Evolutionary conservation across 768 basidiomycete species (phyloP), one percentile per base, ranked within the genome.

Genomic region (Tulasnella sp.): DNA sequence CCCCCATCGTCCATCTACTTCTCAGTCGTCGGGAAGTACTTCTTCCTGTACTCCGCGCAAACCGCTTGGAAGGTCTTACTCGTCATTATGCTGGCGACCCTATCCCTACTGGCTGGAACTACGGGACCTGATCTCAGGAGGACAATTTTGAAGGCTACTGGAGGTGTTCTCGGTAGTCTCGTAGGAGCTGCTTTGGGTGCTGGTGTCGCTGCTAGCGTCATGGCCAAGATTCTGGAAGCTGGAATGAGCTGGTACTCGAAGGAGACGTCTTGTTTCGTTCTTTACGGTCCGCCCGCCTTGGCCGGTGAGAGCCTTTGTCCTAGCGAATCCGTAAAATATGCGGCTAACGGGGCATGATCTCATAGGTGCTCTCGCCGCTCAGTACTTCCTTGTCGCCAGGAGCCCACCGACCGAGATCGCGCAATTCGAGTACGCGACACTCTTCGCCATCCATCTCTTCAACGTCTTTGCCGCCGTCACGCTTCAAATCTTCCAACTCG

Each of bases 161-260:
- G 83, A 0, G 88, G 88, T 1, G 82, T 90, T 4, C 19, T 82
- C 37, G 79, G 80, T 3, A 86, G 87, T 2, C 59, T 89, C 29
- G 67, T 87, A 1, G 89, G 88, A 0, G 86, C 88, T 0, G 37
- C 92, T 3, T 67, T 90, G 0, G 81, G 83, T 0, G 88, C 91
- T 0, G 95, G 96, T 75, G 73, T 84, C 0, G 84, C 91, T 0
- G 96, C 95, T 0, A 77, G 87, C 1, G 72, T 92, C 14, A 90
- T 96, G 88, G 79, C 80, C 34, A 77, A 78, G 5, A 84, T 87
- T 0, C 78, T 94, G 29, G 83, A 86, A 8, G 89, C 86, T 79
- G 84, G 86, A 0, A 86, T 96, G 86, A 91, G 90, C 76, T 98
- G 95, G 95, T 97, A 92, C 79, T 83, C 85, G 17, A 85, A 83